Evolutionary conservation across 805 yeast species (phyloP), one percentile per base, ranked within the genome.

Genomic region (Kodamaea hsintzibuensis): DNA sequence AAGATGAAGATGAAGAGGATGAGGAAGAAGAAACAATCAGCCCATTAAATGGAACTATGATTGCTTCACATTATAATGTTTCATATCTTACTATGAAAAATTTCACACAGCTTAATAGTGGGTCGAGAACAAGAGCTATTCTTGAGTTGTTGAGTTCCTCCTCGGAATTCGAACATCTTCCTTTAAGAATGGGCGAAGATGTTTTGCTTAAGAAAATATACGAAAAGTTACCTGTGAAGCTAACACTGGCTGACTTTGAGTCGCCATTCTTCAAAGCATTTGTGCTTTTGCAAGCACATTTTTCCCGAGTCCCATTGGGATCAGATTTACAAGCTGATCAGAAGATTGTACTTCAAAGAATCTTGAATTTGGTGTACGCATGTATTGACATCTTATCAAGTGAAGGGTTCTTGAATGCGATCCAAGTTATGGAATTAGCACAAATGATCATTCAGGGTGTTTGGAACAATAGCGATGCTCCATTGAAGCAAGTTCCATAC

Each of bases 381-480:
- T 72, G 84, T 47, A 85, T 89, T 16, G 98, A 95, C 66, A 71
- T 86, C 0, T 71, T 91, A 39, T 85, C 96, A 0, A 82, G 90
- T 59, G 91, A 91, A 55, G 97, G 98, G 0, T 76, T 80, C 59
- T 70, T 92, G 62, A 88, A 84, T 66, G 91, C 96, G 0, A 77
- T 90, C 59, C 78, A 81, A 45, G 93, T 90, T 0, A 89, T 95
- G 89, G 98, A 95, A 65, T 65, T 91, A 50, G 80, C 88, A 1
- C 99, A 95, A 65, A 89, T 91, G 96, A 70, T 90, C 6, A 82
- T 87, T 1, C 98, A 93, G 67, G 96, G 88, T 0, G 74, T 89
- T 22, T 91, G 97, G 96, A 89, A 84, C 59, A 53, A 53, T 37
- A 76, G 83, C 7, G 96, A 89, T 53, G 82, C 82, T 48, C 86